These are phyloP conservation scores for Gracilariopsis chorda DNA, from an alignment of 23 red algal genomes.

Conservation along the genomic window DNA sequence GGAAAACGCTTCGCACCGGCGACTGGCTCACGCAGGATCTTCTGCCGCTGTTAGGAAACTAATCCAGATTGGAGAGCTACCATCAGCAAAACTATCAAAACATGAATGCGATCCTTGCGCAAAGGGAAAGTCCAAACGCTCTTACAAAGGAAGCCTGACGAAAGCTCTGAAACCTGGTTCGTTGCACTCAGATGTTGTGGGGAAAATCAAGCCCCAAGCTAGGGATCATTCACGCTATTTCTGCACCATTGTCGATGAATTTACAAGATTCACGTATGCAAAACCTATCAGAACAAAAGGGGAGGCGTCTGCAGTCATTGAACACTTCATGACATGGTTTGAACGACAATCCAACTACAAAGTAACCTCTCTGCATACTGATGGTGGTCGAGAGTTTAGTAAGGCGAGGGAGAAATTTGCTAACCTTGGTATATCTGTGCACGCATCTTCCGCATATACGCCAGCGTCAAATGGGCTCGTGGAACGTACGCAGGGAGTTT, in stretches of 20 bases:
- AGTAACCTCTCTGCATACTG: slow-evolving; percentile 1
- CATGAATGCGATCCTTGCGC: neutral
- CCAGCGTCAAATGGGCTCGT: slow-evolving; percentile 30
- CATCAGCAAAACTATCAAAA: neutral
- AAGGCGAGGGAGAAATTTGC: neutral
- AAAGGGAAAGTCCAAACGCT: slow-evolving; percentile 10
- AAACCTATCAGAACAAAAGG: neutral
- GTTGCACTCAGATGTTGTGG: slow-evolving; percentile 12
- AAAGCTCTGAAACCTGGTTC: neutral
- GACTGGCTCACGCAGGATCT: slow-evolving; percentile 6
- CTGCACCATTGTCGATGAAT: slow-evolving; percentile 12
- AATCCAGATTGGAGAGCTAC: neutral
- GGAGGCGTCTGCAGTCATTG: slow-evolving; percentile 8
- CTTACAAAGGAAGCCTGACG: slow-evolving; percentile 10
- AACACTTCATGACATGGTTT: neutral
- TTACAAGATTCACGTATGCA: neutral
- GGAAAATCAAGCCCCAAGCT: neutral
- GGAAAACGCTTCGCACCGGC: slow-evolving; percentile 1
- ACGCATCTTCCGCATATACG: neutral
- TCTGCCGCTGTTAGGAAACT: neutral
- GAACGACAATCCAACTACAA: slow-evolving; percentile 9
- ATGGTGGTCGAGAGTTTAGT: slow-evolving; percentile 34
- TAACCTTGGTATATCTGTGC: neutral
- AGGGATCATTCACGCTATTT: neutral
- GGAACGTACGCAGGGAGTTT: neutral